Evolutionary conservation across 495 filamentous ascomycete genomes (phyloP), one percentile per base, ranked within the genome.

Genomic region (Penicillium alfredii): DNA sequence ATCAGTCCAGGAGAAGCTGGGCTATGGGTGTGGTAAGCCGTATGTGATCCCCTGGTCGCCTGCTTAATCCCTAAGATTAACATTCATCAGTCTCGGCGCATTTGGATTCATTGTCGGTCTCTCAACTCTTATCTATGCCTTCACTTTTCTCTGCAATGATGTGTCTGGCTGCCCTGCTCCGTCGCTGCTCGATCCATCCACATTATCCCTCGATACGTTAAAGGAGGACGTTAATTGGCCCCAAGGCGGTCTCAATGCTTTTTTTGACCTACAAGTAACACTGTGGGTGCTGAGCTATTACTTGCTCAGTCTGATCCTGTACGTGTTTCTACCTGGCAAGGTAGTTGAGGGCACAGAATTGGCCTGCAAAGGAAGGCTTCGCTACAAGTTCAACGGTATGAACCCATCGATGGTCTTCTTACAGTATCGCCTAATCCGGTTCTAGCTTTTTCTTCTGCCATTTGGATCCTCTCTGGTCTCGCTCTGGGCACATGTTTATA

Each of bases 131-230:
- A 71, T 84, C 49, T 95, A 90, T 60, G 49, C 73, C 37, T 75
- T 87, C 48, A 68, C 79, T 21, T 94, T 96, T 54, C 62, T 86
- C 47, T 96, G 92, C 73, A 97, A 94, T 56, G 92, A 95, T 55
- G 60, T 88, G 42, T 78, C 86, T 19, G 92, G 93, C 35, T 97
- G 93, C 48, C 93, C 92, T 8, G 79, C 85, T 4, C 86, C 89
- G 6, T 89, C 82, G 11, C 68, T 92, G 16, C 74, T 94, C 31
- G 70, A 74, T 35, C 88, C 89, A 19, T 80, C 74, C 28, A 79
- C 77, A 14, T 64, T 94, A 20, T 75, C 75, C 23, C 65, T 88
- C 34, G 75, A 81, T 9, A 66, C 73, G 49, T 63, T 94, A 49
- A 90, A 89, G 58, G 38, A 64, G 24, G 88, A 94, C 46, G 69